Evolutionary conservation across 1,284 basidiomycete species (phyloP), one percentile per base, ranked within the genome.

Genomic region (Irpex rosettiformis): DNA sequence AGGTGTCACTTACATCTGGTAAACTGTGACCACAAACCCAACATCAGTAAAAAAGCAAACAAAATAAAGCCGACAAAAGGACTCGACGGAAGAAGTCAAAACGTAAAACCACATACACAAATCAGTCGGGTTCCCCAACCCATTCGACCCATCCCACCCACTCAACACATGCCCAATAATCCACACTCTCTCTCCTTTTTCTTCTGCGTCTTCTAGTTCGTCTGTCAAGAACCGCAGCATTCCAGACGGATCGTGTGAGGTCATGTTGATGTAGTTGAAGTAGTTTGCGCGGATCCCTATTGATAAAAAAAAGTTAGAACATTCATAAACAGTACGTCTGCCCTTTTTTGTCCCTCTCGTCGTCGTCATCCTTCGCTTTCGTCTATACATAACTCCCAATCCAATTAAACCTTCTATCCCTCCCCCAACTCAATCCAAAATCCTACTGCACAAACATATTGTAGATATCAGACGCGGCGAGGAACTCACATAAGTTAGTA

Each of bases 221-320:
- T 91, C 86, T 2, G 91, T 92, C 58, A 93, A 67, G 75, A 89
- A 93, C 25, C 88, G 79, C 62, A 93, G 75, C 80, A 88, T 89
- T 6, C 90, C 89, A 40, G 85, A 89, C 42, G 77, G 76, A 69
- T 93, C 91, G 1, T 86, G 81, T 42, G 84, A 71, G 21, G 83
- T 84, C 66, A 89, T 78, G 66, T 93, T 88, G 73, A 94, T 86
- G 68, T 85, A 91, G 68, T 87, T 88, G 73, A 91, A 89, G 63
- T 81, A 84, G 67, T 93, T 91, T 7, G 82, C 75, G 53, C 82
- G 84, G 62, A 62, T 63, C 62, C 61, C 48, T 29, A 52, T 30
- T 30, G 62, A 43, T n/a, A n/a, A n/a, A n/a, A n/a, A n/a, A n/a
- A n/a, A n/a, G n/a, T n/a, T n/a, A n/a, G n/a, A n/a, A n/a, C n/a